Conservation (phyloP, 495 filamentous ascomycete genomes). For the Xylaria scruposa region DNA sequence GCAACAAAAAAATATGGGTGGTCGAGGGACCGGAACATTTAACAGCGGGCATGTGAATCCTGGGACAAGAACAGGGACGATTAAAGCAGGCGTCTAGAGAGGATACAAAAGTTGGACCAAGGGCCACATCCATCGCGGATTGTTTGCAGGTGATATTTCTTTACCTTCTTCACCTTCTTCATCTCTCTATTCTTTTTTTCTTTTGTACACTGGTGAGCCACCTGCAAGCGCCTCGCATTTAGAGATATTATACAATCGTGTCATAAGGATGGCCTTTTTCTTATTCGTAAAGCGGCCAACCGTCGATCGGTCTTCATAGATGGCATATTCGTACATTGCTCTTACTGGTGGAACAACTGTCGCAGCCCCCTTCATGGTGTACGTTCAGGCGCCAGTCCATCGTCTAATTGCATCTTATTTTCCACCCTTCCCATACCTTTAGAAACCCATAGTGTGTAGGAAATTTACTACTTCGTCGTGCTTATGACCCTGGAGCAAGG, state of each 20-base stretch:
- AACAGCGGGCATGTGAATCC: neutral
- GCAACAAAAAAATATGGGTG: conserved; percentile 8
- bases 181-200: conserved; percentile 5
- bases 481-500: conserved; percentile 30
- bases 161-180: neutral
- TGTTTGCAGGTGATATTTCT: conserved; percentile 11
- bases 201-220: conserved; percentile 19
- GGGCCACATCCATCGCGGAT: conserved; percentile 4
- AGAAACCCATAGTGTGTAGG: conserved; percentile 34
- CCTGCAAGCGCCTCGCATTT: conserved; percentile 12
- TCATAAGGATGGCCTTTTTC: neutral
- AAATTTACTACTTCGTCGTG: conserved; percentile 33
- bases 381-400: neutral
- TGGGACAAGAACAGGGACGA: conserved; percentile 15
- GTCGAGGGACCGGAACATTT: neutral
- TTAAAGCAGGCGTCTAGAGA: conserved; percentile 26
- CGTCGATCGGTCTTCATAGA: neutral
- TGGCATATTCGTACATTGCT: conserved; percentile 11
- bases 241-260: conserved; percentile 25
- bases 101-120: conserved; percentile 23
- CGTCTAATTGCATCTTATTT: neutral
- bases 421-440: conserved; percentile 6
- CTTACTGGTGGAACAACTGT: neutral
- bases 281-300: neutral
- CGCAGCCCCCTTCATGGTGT: neutral